phyloP scores from a whole-genome alignment of 768 basidiomycete species.

The Cubamyces lactineus region DNA sequence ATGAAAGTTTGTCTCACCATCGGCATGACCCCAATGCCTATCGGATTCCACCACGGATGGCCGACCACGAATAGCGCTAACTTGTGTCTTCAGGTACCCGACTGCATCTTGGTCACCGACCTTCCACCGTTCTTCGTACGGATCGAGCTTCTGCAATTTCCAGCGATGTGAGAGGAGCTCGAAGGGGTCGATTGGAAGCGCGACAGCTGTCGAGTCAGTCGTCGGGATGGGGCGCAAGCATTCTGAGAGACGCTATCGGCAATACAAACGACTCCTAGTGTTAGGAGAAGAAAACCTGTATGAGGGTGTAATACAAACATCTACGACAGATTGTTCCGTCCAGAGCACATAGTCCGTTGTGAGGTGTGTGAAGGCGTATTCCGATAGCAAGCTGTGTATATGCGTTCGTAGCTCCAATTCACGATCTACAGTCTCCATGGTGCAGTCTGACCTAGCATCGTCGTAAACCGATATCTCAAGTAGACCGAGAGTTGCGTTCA shows the following conservation, averaged over 20 bases:
- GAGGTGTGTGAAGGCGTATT: conserved; percentile 56
- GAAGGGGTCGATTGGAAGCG: conserved; percentile 59
- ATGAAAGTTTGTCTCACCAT: conserved; percentile 11
- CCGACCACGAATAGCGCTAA: conserved; percentile 21
- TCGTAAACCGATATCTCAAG: no score
- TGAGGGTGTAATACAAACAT: conserved; percentile 37
- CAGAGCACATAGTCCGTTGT: conserved; percentile 58
- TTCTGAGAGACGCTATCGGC: conserved; percentile 31
- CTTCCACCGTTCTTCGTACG: conserved; percentile 51
- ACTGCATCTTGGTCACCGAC: conserved; percentile 28
- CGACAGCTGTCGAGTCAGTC: conserved; percentile 53
- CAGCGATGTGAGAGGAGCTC: conserved; percentile 43
- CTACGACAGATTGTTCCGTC: conserved; percentile 51
- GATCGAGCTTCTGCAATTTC: conserved; percentile 37
- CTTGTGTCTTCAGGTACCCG: conserved; percentile 21
- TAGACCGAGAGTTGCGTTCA: no score
- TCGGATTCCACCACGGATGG: conserved; percentile 26
- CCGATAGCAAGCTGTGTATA: conserved; percentile 55
- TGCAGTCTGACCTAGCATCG: no score
- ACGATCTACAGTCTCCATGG: conserved; percentile 9
- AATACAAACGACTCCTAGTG: background rate
- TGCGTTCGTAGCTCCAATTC: conserved; percentile 43
- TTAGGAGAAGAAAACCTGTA: background rate
- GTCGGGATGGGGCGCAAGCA: conserved; percentile 48
- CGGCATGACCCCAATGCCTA: conserved; percentile 38